Conservation (phyloP, 2,329 filamentous ascomycete genomes). For the Penicillium griseofulvum region DNA sequence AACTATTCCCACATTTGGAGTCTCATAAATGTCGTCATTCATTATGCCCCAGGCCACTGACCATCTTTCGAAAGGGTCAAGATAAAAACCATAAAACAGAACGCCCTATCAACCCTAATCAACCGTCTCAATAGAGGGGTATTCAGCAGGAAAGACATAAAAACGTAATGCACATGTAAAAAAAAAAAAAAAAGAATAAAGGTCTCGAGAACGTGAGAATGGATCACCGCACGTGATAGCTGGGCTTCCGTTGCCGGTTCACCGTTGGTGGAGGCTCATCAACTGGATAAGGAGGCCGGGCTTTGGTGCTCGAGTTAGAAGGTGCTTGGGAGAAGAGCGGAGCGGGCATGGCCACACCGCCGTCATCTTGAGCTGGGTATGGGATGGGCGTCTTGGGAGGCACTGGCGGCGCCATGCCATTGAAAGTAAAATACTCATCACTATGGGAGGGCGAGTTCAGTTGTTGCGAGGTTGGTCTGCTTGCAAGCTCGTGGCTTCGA, state of each 20-base stretch:
- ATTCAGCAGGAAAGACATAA: slow-evolving; percentile 5
- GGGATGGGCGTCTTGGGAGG: slow-evolving; percentile 75
- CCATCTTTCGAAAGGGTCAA: not conserved
- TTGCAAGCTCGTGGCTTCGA: slow-evolving; percentile 39
- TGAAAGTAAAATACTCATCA: slow-evolving; percentile 30
- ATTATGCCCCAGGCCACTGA: slow-evolving; percentile 5
- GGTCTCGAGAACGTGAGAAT: not conserved
- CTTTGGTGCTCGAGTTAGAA: slow-evolving; percentile 22
- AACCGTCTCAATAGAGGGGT: slow-evolving; percentile 7
- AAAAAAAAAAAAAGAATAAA: not conserved
- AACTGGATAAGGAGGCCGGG: slow-evolving; percentile 70
- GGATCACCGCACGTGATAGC: slow-evolving; percentile 56
- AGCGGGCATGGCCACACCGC: slow-evolving; percentile 35
- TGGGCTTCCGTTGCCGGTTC: slow-evolving; percentile 82
- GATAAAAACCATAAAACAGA: not conserved
- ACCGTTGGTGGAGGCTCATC: slow-evolving; percentile 80
- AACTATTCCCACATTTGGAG: slow-evolving; percentile 3
- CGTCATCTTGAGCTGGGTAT: slow-evolving; percentile 41
- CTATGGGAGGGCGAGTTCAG: slow-evolving; percentile 36
- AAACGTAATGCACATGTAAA: not conserved
- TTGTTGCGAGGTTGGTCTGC: slow-evolving; percentile 29
- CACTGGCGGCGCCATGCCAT: slow-evolving; percentile 60
- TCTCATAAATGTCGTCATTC: slow-evolving; percentile 23
- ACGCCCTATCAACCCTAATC: not conserved
- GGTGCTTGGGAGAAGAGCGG: slow-evolving; percentile 31